Evolutionary conservation across 164 flowering plant genomes (phyloP), one percentile per base, ranked within the genome.

Genomic region (Sedum album): DNA sequence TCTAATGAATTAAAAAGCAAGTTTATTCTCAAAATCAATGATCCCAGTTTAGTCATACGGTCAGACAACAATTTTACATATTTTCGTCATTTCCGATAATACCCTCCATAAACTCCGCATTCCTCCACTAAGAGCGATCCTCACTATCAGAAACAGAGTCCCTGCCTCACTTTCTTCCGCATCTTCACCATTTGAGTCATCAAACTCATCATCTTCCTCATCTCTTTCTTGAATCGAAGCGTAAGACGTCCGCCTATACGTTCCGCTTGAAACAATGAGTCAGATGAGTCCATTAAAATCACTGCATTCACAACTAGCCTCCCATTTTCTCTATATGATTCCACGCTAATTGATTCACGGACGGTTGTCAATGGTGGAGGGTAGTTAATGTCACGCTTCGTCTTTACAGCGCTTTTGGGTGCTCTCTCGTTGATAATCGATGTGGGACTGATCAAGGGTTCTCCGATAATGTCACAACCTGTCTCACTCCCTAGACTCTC

Each of bases 401-500:
- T 30, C 30, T 23, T 53, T 23, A 13, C 23, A 21, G 9, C 60
- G 23, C 25, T 21, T 53, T 9, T 53, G 30, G 30, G 10, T 1
- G 3, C 28, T 53, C 26, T 53, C 17, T 8, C 11, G 11, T 13
- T 28, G 15, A 8, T 53, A 28, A 21, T 53, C 60, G 13, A 6
- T n/a, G 55, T 6, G n/a, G 25, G 8, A 49, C 25, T n/a, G 23
- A n/a, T 0, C 55, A 53, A 6, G 25, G 28, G 21, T 53, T 53
- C 60, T 23, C 14, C 65, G 21, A 31, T 63, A 63, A 18, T n/a
- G 55, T 66, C 68, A 11, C 53, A 6, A n/a, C 68, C 68, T 0
- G 68, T 66, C 68, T 66, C 68, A n/a, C 35, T 41, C 33, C 68
- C 68, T 17, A 66, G 42, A 33, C 68, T 66, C 53, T 66, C 68